Conservation (phyloP, 225 moss, liverwort and hornwort species). For the Polytrichum formosum region DNA sequence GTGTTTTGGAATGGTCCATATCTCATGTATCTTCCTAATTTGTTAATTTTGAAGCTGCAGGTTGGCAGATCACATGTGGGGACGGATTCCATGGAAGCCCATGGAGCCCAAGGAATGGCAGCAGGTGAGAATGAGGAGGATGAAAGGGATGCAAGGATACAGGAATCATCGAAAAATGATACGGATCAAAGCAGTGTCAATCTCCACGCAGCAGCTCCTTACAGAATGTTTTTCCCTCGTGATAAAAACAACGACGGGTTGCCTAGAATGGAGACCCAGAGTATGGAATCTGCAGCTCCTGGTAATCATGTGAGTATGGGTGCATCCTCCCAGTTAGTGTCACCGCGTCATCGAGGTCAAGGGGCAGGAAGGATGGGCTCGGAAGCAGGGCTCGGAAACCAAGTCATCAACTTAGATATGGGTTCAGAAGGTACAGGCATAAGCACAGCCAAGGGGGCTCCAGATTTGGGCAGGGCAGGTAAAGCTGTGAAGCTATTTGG, state of each 20-base stretch:
- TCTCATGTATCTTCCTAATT: conserved; percentile 2
- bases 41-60: conserved; percentile 24
- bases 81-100: conserved; percentile 16
- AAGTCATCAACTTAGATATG: conserved; percentile 10
- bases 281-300: too few species aligned
- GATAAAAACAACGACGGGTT: conserved; percentile 9
- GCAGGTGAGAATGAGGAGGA: conserved; percentile 10
- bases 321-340: conserved; percentile 10
- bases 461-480: conserved; percentile 25
- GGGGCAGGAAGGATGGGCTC: conserved; percentile 6
- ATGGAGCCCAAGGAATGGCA: conserved; percentile 12
- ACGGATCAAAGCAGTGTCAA: conserved; percentile 6
- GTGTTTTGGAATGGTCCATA: neutral
- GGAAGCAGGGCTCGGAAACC: conserved; percentile 20
- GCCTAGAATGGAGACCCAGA: conserved; percentile 3
- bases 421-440: conserved; percentile 16
- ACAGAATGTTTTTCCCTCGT: neutral
- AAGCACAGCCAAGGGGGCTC: conserved; percentile 8
- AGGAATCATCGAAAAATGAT: conserved; percentile 9
- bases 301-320: conserved; percentile 1
- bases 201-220: conserved; percentile 3
- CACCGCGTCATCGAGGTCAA: conserved; percentile 8
- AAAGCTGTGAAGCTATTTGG: conserved; percentile 75
- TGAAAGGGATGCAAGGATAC: conserved; percentile 14
- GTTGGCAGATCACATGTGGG: conserved; percentile 11